Evolutionary conservation across 2,329 filamentous ascomycete species (phyloP).

Genomic region (Lecanicillium sp.): DNA sequence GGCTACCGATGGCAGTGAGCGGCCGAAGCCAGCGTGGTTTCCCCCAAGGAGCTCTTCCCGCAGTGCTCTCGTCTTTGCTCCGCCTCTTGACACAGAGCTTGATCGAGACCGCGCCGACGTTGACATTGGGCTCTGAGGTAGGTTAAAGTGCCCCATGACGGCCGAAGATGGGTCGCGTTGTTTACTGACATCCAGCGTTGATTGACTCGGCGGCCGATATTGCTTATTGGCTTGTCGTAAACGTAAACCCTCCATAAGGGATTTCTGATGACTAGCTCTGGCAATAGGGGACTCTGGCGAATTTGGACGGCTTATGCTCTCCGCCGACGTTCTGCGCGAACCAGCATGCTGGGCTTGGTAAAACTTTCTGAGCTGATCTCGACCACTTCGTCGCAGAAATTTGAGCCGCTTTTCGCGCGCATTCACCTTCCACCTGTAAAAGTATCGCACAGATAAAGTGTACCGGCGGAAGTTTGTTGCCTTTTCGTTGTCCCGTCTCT

Average conservation of each 20-base stretch:
- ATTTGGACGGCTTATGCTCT: constrained; percentile 11
- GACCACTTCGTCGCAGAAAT: constrained; percentile 41
- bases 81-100: constrained; percentile 11
- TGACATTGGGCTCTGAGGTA: constrained; percentile 12
- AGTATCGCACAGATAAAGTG: constrained; percentile 44
- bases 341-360: constrained; percentile 28
- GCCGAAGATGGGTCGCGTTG: constrained; percentile 10
- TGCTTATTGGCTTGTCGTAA: constrained; percentile 2
- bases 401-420: constrained; percentile 39
- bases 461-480: constrained; percentile 40
- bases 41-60: constrained; percentile 24
- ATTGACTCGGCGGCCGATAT: constrained; percentile 9
- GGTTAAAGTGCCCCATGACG: constrained; percentile 11
- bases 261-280: constrained; percentile 1
- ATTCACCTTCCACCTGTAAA: constrained; percentile 46
- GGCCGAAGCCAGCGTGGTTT: constrained; percentile 23
- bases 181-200: constrained; percentile 8
- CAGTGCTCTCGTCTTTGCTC: constrained; percentile 28
- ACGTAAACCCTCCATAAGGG: constrained; percentile 6
- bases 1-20: constrained; percentile 29
- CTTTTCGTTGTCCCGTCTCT: constrained; percentile 34
- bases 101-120: constrained; percentile 12
- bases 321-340: constrained; percentile 3
- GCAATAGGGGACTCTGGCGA: constrained; percentile 7
- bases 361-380: constrained; percentile 41